A percentile compares a stretch with the other conserved stretches of the same genome.
Conservation (phyloP, 441 rosid genomes). For the Erodium trifolium region DNA sequence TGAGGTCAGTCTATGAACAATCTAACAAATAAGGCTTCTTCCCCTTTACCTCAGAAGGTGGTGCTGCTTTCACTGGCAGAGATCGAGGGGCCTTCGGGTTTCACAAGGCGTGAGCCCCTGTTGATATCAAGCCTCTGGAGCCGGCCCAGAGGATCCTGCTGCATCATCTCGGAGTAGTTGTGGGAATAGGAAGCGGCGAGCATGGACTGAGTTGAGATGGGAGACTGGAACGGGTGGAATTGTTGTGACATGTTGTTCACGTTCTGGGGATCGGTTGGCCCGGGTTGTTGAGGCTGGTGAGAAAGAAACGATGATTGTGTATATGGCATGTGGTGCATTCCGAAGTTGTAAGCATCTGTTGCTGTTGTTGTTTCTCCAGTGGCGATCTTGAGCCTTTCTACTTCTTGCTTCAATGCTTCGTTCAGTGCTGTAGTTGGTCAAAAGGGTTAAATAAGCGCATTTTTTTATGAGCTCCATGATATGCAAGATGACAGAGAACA, state of each 20-base stretch:
- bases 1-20: conserved; percentile 54
- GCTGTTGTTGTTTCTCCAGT: conserved; percentile 67
- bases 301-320: conserved; percentile 34
- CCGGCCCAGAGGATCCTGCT: conserved; percentile 59
- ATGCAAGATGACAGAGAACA: background rate
- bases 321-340: conserved; percentile 64
- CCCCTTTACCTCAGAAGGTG: conserved; percentile 32
- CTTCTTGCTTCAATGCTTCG: conserved; percentile 82
- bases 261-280: conserved; percentile 18
- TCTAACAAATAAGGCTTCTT: conserved; percentile 21
- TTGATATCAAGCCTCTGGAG: conserved; percentile 80
- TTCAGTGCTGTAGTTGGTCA: conserved; percentile 51
- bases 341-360: conserved; percentile 55
- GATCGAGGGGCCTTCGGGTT: conserved; percentile 60
- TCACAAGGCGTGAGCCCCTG: conserved; percentile 48
- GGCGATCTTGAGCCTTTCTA: conserved; percentile 72
- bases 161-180: conserved; percentile 49
- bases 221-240: conserved; percentile 48
- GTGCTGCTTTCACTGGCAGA: conserved; percentile 79
- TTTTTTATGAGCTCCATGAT: background rate
- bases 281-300: conserved; percentile 7
- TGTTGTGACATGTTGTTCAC: conserved; percentile 30
- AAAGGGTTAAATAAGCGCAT: background rate
- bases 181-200: conserved; percentile 33
- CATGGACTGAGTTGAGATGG: conserved; percentile 34